These are phyloP conservation scores for Calophaca sinica DNA, from an alignment of 306 rosid genomes.

Conservation along the genomic window DNA sequence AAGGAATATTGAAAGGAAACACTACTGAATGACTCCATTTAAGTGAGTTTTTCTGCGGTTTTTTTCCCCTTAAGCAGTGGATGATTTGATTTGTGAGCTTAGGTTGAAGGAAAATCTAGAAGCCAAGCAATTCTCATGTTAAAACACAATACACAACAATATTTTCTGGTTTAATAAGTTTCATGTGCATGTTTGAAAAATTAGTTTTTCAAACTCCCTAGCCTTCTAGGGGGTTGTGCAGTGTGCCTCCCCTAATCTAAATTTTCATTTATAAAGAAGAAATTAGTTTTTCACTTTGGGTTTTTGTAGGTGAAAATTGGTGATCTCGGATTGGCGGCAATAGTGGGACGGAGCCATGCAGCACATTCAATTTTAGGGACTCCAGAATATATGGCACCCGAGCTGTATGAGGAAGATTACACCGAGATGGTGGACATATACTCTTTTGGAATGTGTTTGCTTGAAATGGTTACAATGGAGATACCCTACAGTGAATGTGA, in stretches of 20 bases:
- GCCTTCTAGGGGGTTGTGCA: too few species aligned
- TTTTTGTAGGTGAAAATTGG: constrained; percentile 77
- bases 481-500: constrained; percentile 95
- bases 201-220: background rate
- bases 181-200: background rate
- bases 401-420: constrained; percentile 92
- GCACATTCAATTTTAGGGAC: constrained; percentile 93
- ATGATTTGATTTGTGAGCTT: constrained; percentile 10
- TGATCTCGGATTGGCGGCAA: constrained; percentile 91
- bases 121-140: background rate
- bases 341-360: constrained; percentile 80
- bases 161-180: background rate
- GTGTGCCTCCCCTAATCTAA: too few species aligned
- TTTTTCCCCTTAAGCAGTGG: background rate
- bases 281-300: background rate
- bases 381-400: constrained; percentile 96
- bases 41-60: background rate
- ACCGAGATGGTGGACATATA: constrained; percentile 98
- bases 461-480: constrained; percentile 92
- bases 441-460: constrained; percentile 94
- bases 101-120: constrained; percentile 1
- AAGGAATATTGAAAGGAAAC: background rate
- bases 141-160: background rate
- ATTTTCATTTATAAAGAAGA: background rate
- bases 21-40: background rate